Conservation (phyloP, 2,329 filamentous ascomycete genomes). For the Chaetomiaceae sp. region DNA sequence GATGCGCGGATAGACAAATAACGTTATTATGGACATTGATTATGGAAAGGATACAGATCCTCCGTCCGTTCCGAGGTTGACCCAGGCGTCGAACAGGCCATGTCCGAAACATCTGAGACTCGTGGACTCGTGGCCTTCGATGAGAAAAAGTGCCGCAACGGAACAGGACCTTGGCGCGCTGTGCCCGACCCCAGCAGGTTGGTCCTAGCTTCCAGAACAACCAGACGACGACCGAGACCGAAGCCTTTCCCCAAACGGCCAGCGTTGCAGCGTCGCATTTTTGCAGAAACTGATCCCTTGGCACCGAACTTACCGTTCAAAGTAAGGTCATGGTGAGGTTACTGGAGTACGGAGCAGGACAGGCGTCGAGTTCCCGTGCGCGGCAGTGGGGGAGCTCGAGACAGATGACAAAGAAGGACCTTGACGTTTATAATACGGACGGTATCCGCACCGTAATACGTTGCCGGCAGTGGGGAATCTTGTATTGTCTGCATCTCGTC, state of each 20-base stretch:
- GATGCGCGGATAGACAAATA: no score
- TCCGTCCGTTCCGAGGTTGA: not conserved
- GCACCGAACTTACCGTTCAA: not conserved
- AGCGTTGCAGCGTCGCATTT: constrained; percentile 2
- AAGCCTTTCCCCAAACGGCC: not conserved
- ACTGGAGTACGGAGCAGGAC: no score
- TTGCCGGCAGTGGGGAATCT: no score
- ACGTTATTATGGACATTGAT: no score
- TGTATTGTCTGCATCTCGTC: no score
- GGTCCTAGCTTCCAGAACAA: constrained; percentile 21
- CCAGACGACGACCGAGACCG: not conserved
- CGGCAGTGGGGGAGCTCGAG: no score
- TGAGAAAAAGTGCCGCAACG: constrained; percentile 13
- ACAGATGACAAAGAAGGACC: no score
- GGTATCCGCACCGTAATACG: no score
- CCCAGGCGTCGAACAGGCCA: not conserved
- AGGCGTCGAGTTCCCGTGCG: no score
- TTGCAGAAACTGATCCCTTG: not conserved
- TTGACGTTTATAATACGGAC: no score
- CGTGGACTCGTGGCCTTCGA: not conserved
- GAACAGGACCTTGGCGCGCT: constrained; percentile 13
- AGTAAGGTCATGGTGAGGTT: no score
- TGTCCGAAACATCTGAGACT: not conserved
- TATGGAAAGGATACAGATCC: not conserved
- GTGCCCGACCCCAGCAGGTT: constrained; percentile 18